Conservation (phyloP, 2,329 filamentous ascomycete genomes). For the Exophiala oligosperma region DNA sequence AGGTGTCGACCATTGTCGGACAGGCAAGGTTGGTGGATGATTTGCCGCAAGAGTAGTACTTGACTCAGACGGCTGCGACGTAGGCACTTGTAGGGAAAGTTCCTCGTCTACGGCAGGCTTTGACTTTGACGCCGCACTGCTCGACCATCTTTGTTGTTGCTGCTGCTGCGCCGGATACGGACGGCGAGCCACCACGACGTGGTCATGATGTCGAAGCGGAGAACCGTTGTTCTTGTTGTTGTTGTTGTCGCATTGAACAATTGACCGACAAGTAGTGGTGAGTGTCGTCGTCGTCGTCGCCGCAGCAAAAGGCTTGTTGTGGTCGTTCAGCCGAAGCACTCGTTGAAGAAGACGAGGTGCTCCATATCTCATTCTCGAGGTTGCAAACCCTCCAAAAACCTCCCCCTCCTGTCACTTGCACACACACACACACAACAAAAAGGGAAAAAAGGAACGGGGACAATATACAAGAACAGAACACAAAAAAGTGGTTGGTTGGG, state of each 20-base stretch:
- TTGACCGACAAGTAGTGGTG: too few relatives aligned
- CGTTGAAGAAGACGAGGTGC: neutral
- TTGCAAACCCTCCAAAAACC: neutral
- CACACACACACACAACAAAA: too few relatives aligned
- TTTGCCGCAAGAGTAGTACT: neutral
- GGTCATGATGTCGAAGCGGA: too few relatives aligned
- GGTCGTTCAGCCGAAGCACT: neutral
- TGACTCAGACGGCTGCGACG: conserved; percentile 5
- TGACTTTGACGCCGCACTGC: neutral
- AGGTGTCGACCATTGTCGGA: conserved; percentile 83
- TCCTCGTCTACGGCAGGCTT: neutral
- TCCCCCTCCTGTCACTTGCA: neutral
- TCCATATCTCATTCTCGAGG: conserved; percentile 21
- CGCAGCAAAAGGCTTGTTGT: neutral
- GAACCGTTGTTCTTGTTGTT: too few relatives aligned
- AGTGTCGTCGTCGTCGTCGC: too few relatives aligned
- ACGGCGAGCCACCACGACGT: too few relatives aligned
- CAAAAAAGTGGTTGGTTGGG: too few relatives aligned
- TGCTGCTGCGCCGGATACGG: neutral
- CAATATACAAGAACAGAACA: too few relatives aligned
- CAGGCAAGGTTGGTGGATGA: conserved; percentile 23
- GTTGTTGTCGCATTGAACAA: too few relatives aligned
- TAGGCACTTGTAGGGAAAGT: neutral
- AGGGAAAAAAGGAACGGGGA: too few relatives aligned
- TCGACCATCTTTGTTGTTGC: neutral